Conservation (phyloP, 495 filamentous ascomycete genomes). For the Cetradonia linearis region DNA sequence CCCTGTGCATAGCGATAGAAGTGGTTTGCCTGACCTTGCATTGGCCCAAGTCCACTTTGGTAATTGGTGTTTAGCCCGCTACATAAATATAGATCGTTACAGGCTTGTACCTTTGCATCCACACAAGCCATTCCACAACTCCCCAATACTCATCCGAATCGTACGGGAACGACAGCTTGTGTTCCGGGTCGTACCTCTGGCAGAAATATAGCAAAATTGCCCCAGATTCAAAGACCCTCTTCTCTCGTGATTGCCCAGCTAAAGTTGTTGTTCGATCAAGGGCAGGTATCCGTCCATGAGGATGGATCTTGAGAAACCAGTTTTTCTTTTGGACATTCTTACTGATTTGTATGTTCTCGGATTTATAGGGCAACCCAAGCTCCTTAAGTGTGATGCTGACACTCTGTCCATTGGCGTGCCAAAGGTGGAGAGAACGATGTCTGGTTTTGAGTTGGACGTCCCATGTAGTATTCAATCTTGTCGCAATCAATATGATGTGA, state of each 20-base stretch:
- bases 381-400: constrained; percentile 87
- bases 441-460: constrained; percentile 19
- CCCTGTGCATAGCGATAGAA: constrained; percentile 82
- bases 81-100: too few relatives aligned
- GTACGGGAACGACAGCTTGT: constrained; percentile 73
- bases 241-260: constrained; percentile 51
- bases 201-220: constrained; percentile 81
- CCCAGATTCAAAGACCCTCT: constrained; percentile 75
- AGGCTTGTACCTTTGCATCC: too few relatives aligned
- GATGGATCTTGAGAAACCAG: constrained; percentile 89
- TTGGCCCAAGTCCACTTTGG: constrained; percentile 76
- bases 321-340: constrained; percentile 73
- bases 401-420: constrained; percentile 55
- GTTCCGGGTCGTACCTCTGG: constrained; percentile 66
- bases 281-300: constrained; percentile 92
- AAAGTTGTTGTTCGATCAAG: constrained; percentile 51
- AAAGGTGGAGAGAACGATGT: constrained; percentile 42
- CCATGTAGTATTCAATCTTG: neutral
- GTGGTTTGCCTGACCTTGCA: constrained; percentile 92
- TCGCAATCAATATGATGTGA: neutral
- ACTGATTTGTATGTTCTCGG: constrained; percentile 56
- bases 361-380: constrained; percentile 57
- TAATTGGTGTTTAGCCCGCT: too few relatives aligned
- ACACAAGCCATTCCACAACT: constrained; percentile 68
- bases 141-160: constrained; percentile 70